Conservation (phyloP, 345 rosid species). For the Hibiscus tridactylites region DNA sequence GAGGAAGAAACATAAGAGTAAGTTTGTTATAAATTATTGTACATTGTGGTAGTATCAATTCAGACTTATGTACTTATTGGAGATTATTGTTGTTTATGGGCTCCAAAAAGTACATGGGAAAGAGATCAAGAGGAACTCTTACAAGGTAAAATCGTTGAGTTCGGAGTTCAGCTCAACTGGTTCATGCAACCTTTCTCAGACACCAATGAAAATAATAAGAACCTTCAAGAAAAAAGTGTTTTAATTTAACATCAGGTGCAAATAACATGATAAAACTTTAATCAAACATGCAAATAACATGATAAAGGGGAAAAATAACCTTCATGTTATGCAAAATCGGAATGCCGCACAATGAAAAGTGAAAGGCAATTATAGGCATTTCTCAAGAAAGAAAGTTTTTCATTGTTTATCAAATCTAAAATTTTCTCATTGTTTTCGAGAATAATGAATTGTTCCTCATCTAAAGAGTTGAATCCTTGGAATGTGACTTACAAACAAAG, state of each 20-base stretch:
- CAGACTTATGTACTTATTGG: no score
- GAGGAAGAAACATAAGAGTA: no score
- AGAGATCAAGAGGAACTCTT: neutral
- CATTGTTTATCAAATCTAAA: constrained; percentile 7
- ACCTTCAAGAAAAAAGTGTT: no score
- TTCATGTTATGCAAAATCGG: constrained; percentile 16
- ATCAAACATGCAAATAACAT: neutral
- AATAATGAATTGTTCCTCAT: constrained; percentile 19
- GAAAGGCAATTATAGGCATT: constrained; percentile 7
- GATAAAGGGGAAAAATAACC: neutral
- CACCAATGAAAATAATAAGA: no score
- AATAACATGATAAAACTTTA: neutral
- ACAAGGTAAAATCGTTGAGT: no score
- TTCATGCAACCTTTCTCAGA: no score
- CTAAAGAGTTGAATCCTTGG: neutral
- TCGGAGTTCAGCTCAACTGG: no score
- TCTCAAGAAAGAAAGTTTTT: constrained; percentile 8
- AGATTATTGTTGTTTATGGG: no score
- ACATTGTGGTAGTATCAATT: no score
- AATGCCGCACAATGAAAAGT: constrained; percentile 12
- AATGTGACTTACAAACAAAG: constrained; percentile 1
- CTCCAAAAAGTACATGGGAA: neutral
- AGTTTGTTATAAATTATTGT: no score
- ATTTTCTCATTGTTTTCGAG: constrained; percentile 14
- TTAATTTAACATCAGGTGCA: neutral